Evolutionary conservation across 352 stramenopile genomes (phyloP), one percentile per base, ranked within the genome.

Genomic region (Phytophthora sansomeana): DNA sequence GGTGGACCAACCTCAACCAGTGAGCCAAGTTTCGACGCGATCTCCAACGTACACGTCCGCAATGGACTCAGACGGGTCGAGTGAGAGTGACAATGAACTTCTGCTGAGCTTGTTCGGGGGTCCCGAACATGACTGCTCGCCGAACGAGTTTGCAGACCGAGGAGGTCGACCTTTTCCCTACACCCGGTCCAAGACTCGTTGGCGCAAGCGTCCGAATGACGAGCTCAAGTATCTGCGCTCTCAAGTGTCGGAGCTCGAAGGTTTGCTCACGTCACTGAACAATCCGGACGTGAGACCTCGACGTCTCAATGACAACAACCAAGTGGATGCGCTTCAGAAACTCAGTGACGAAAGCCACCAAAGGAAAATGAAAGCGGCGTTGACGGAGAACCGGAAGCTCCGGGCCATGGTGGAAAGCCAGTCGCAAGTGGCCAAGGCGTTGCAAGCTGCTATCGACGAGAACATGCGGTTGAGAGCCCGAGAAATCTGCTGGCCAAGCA

Each of bases 141-240:
- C 29, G 1, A 44, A 14, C 8, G 28, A 55, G 9, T 29, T 48
- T 9, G 38, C 19, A 6, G 63, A 74, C 42, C 30, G 39, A 48
- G 48, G 48, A 6, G 47, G 52, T 11, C 58, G 52, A 52, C 65
- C 51, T 26, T 67, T 66, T 41, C 65, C 66, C 0, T 74, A 70
- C 42, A 70, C 59, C 2, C 56, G 52, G 11, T 70, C 66, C 16
- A 69, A 74, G 33, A 63, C 55, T 6, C 46, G 66, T 13, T 73
- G 65, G 55, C 62, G 71, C 13, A 73, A 75, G 36, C 61, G 66
- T 21, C 71, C 67, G 35, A 75, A 73, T 30, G 57, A 78, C 38
- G 71, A 78, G 58, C 62, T 78, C 17, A 72, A 78, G 52, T 78
- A 78, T 32, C 26, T 78, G 10, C 56, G 61, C 24, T 29, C 19